Evolutionary conservation across 2,329 filamentous ascomycete genomes (phyloP).

Genomic region (Colletotrichum horii): DNA sequence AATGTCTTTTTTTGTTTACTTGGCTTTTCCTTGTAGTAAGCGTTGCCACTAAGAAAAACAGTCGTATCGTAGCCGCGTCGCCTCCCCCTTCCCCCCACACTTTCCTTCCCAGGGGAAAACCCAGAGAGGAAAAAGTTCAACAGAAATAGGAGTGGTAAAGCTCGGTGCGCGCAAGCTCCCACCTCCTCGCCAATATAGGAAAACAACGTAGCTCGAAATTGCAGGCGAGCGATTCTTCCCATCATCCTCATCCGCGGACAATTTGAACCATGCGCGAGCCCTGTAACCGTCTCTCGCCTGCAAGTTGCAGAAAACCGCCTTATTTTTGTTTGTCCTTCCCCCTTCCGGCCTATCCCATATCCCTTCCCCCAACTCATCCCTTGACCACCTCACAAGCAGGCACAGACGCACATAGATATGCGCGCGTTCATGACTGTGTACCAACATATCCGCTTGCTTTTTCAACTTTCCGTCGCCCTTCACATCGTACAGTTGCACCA

Average conservation of each 20-base stretch:
- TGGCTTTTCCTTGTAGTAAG: background rate
- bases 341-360: background rate
- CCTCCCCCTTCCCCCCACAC: background rate
- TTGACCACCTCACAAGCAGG: background rate
- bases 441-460: slow-evolving; percentile 13
- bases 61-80: slow-evolving; percentile 11
- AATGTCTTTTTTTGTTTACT: background rate
- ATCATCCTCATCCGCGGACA: background rate
- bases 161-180: background rate
- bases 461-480: background rate
- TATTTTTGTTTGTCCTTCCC: background rate
- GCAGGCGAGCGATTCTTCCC: slow-evolving; percentile 3
- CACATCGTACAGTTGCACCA: slow-evolving; percentile 21
- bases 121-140: slow-evolving; percentile 4
- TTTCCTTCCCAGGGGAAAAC: background rate
- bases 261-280: slow-evolving; percentile 17
- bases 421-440: background rate
- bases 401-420: background rate
- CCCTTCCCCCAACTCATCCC: background rate
- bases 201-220: slow-evolving; percentile 1
- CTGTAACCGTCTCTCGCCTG: slow-evolving; percentile 3
- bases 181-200: slow-evolving; percentile 2
- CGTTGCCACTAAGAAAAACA: slow-evolving; percentile 7
- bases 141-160: slow-evolving; percentile 1
- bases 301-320: background rate